phyloP scores from a whole-genome alignment of 805 yeast species.

The Nakazawaea molendinolei region DNA sequence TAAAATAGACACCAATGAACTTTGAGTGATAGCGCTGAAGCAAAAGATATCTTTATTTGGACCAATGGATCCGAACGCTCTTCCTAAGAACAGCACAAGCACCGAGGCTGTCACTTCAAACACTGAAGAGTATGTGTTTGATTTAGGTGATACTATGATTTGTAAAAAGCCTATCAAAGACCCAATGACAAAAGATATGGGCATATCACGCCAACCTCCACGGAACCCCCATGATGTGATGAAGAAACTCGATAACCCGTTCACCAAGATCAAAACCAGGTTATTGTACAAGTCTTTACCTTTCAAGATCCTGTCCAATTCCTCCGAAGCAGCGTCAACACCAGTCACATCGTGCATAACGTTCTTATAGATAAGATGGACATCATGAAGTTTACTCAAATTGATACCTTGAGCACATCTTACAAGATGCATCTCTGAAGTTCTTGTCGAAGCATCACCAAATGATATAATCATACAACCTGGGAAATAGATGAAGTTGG shows the following conservation, averaged over 20 bases:
- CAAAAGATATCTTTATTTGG: slow-evolving; percentile 54
- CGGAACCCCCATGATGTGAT: slow-evolving; percentile 76
- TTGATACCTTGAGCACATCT: slow-evolving; percentile 73
- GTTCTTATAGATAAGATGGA: slow-evolving; percentile 67
- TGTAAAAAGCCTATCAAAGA: slow-evolving; percentile 69
- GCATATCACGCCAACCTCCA: slow-evolving; percentile 73
- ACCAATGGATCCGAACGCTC: slow-evolving; percentile 73
- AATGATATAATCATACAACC: slow-evolving; percentile 84
- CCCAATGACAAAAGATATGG: slow-evolving; percentile 68
- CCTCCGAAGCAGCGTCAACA: slow-evolving; percentile 67
- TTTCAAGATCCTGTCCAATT: slow-evolving; percentile 54
- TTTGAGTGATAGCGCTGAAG: slow-evolving; percentile 77
- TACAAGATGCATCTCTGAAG: slow-evolving; percentile 78
- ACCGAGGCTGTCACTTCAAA: slow-evolving; percentile 79
- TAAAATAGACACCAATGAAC: slow-evolving; percentile 69
- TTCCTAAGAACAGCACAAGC: slow-evolving; percentile 69
- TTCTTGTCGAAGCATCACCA: slow-evolving; percentile 82
- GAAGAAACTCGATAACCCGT: slow-evolving; percentile 64
- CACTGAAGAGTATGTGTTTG: slow-evolving; percentile 69
- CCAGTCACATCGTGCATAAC: slow-evolving; percentile 76
- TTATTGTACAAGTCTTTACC: slow-evolving; percentile 52
- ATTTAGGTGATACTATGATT: slow-evolving; percentile 63
- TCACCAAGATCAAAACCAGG: slow-evolving; percentile 62
- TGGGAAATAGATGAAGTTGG: slow-evolving; percentile 76
- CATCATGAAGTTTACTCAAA: slow-evolving; percentile 60